Evolutionary conservation across 2,329 filamentous ascomycete genomes (phyloP).

Genomic region (Zymoseptoria tritici): DNA sequence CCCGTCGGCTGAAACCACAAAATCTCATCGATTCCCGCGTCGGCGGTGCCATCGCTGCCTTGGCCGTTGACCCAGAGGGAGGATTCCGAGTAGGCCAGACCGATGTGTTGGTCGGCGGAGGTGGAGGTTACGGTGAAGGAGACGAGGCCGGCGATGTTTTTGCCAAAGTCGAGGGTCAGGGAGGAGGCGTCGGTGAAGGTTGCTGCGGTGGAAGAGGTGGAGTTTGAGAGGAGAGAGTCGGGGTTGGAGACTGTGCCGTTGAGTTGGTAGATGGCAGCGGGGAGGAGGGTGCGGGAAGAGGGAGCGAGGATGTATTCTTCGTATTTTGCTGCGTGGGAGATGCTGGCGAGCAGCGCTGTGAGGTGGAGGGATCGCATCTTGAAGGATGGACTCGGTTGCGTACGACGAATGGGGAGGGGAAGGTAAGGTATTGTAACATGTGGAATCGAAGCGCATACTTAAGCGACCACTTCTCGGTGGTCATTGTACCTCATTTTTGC

Average conservation of each 20-base stretch:
- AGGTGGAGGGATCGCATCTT: no score
- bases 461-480: no score
- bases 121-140: constrained; percentile 30
- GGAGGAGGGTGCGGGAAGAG: constrained; percentile 30
- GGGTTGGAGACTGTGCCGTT: constrained; percentile 35
- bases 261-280: constrained; percentile 32
- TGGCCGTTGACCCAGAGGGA: constrained; percentile 46
- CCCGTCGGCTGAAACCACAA: constrained; percentile 41
- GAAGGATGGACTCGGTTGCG: no score
- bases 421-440: no score
- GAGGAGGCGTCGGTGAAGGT: constrained; percentile 32
- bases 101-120: constrained; percentile 34
- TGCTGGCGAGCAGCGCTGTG: neutral
- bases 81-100: constrained; percentile 37
- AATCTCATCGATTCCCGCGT: constrained; percentile 37
- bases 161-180: constrained; percentile 36
- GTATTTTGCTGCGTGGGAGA: constrained; percentile 25
- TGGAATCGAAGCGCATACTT: no score
- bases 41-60: constrained; percentile 37
- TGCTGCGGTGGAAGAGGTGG: constrained; percentile 22
- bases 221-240: constrained; percentile 26
- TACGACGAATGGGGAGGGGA: no score
- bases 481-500: no score
- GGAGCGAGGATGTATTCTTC: constrained; percentile 38
- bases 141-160: constrained; percentile 39